These are phyloP conservation scores for Trichosporon asahii DNA, from an alignment of 1,284 basidiomycete genomes.

Conservation along the genomic window DNA sequence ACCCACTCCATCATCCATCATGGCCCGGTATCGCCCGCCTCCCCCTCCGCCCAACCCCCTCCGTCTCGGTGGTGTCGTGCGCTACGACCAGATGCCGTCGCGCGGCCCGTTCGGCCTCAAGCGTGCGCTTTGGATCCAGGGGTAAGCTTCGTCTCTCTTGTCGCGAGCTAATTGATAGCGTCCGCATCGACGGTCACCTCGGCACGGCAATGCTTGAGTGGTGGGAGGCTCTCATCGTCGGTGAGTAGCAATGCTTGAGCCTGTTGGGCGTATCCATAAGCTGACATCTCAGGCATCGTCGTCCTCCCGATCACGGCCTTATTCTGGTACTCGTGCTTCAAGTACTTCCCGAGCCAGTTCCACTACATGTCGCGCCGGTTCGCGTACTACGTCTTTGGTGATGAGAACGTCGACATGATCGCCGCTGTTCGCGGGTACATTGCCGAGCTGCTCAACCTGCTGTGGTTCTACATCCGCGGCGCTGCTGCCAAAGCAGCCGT, in stretches of 20 bases:
- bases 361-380: slow-evolving; percentile 47
- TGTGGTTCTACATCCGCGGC: slow-evolving; percentile 17
- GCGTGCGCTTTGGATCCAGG: slow-evolving; percentile 34
- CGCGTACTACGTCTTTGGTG: slow-evolving; percentile 51
- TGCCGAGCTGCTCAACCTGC: slow-evolving; percentile 20
- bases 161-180: slow-evolving; percentile 26
- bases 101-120: slow-evolving; percentile 24
- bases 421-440: slow-evolving; percentile 12
- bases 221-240: slow-evolving; percentile 47
- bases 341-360: slow-evolving; percentile 49
- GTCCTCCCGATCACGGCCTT: slow-evolving; percentile 40
- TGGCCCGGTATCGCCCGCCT: slow-evolving; percentile 29
- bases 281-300: slow-evolving; percentile 32
- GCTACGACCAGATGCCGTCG: slow-evolving; percentile 21
- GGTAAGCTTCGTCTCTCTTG: slow-evolving; percentile 31
- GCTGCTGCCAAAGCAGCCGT: background rate
- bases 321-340: slow-evolving; percentile 50
- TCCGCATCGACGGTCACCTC: slow-evolving; percentile 44
- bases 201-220: slow-evolving; percentile 49
- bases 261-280: background rate
- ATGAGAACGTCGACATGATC: slow-evolving; percentile 36
- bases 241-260: slow-evolving; percentile 32
- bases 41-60: slow-evolving; percentile 25
- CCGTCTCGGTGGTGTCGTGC: slow-evolving; percentile 23
- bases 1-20: slow-evolving; percentile 11